Evolutionary conservation across 768 basidiomycete genomes (phyloP).

Genomic region (Mycena floridula): DNA sequence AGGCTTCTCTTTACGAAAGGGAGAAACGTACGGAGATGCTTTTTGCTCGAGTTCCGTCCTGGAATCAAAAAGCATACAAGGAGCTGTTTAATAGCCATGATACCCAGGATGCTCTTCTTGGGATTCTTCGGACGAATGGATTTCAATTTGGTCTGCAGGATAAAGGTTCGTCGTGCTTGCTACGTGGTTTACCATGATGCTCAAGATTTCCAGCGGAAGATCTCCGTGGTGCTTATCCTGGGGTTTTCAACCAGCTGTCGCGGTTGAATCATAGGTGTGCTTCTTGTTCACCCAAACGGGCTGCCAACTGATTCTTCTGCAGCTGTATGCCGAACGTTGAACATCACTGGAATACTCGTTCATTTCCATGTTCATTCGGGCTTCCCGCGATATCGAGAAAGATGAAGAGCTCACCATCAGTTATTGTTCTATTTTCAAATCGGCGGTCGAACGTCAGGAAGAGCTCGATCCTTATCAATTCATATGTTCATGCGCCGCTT

Average conservation of each 20-base stretch:
- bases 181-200: neutral
- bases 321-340: constrained; percentile 26
- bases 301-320: neutral
- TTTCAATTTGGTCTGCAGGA: constrained; percentile 16
- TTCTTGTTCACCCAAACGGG: neutral
- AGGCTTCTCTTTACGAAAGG: constrained; percentile 9
- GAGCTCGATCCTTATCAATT: neutral
- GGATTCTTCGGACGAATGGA: constrained; percentile 28
- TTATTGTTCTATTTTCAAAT: neutral
- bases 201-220: neutral
- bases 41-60: constrained; percentile 18
- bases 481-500: neutral
- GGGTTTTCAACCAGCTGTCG: constrained; percentile 22
- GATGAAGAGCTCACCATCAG: neutral
- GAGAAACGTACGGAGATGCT: constrained; percentile 15
- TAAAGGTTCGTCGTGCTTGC: constrained; percentile 10
- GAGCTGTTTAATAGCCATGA: constrained; percentile 27
- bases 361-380: neutral
- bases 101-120: constrained; percentile 25
- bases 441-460: neutral
- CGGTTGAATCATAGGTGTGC: constrained; percentile 34
- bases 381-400: neutral
- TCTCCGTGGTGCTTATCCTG: constrained; percentile 13
- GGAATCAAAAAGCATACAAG: constrained; percentile 22
- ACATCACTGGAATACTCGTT: neutral